Evolutionary conservation across 345 rosid species (phyloP).

Genomic region (Rhodamnia argentea): DNA sequence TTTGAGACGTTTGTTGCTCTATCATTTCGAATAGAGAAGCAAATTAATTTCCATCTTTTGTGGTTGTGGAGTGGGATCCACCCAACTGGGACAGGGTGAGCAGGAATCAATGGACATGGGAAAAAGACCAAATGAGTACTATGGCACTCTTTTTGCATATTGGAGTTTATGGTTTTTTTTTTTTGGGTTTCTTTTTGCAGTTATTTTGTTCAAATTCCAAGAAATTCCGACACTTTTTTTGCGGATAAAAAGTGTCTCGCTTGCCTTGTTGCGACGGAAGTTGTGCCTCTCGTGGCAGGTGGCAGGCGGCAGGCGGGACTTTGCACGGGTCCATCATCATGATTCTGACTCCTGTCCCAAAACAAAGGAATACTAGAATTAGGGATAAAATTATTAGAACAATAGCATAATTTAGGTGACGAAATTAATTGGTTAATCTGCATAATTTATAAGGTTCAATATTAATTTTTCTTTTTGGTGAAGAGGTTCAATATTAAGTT

Average conservation of each 20-base stretch:
- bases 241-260: conserved; percentile 2
- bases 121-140: not conserved
- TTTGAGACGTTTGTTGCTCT: not conserved
- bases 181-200: not conserved
- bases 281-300: not conserved
- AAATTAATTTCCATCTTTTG: not conserved
- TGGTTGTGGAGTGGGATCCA: not conserved
- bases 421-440: not conserved
- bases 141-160: not conserved
- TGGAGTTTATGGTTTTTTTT: not conserved
- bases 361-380: not conserved
- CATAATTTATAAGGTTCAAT: not conserved
- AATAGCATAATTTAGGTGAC: not conserved
- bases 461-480: no score
- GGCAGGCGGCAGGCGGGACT: not conserved
- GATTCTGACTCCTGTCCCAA: not conserved
- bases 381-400: not conserved
- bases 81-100: not conserved
- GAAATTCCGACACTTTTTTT: conserved; percentile 6
- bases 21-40: not conserved
- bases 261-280: conserved; percentile 14
- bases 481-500: not conserved
- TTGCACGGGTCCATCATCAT: not conserved
- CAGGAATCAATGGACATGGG: not conserved
- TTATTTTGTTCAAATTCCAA: not conserved